phyloP scores from a whole-genome alignment of 108 stramenopile species.

The Mediolabrus comicus region DNA sequence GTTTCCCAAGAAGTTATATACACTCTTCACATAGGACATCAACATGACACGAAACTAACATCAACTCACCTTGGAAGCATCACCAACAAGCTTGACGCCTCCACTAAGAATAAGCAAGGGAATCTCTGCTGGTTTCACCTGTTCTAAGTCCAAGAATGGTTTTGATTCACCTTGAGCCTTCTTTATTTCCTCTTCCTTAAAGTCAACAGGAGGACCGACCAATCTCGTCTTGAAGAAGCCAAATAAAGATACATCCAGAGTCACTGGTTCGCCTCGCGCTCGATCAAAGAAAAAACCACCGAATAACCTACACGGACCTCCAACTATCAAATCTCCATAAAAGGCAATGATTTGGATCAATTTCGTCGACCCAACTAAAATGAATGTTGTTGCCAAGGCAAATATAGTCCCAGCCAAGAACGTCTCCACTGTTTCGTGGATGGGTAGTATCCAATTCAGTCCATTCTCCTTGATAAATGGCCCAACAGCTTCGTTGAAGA shows the following conservation, averaged over 20 bases:
- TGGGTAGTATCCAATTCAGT: conserved; percentile 82
- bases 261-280: conserved; percentile 84
- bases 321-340: conserved; percentile 79
- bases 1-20: background rate
- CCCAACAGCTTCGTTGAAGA: conserved; percentile 91
- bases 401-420: conserved; percentile 93
- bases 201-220: conserved; percentile 70
- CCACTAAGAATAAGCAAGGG: conserved; percentile 61
- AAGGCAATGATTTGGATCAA: conserved; percentile 84
- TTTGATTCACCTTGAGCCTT: conserved; percentile 10
- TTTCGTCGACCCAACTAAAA: conserved; percentile 91
- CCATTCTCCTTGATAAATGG: conserved; percentile 91
- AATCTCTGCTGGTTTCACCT: conserved; percentile 37
- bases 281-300: conserved; percentile 86
- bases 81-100: conserved; percentile 67
- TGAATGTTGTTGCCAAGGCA: conserved; percentile 89
- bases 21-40: background rate
- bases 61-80: conserved; percentile 58
- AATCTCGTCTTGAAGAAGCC: conserved; percentile 83
- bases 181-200: conserved; percentile 35
- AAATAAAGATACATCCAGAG: conserved; percentile 71
- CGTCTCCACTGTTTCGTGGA: conserved; percentile 91
- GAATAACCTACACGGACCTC: conserved; percentile 69
- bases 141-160: conserved; percentile 51
- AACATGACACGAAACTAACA: background rate